Percentiles rank a stretch among this genome's conserved stretches.
Conservation (phyloP, 495 filamentous ascomycete species). For the Clavariopsis aquatica region DNA sequence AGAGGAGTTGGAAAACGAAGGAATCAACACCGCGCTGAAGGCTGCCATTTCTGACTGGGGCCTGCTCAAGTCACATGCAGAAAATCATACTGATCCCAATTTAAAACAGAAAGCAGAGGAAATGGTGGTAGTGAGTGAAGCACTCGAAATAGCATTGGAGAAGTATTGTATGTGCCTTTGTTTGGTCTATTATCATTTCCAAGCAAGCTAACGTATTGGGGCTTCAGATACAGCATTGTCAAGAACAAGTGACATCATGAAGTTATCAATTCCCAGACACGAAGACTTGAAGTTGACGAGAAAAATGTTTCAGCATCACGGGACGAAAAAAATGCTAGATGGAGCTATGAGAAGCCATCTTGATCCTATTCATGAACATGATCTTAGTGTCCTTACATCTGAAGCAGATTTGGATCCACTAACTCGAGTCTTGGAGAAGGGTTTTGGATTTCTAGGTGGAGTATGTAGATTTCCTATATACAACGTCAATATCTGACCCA, state of each 20-base stretch:
- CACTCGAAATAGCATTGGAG: neutral
- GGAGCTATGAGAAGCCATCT: neutral
- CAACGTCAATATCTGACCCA: neutral
- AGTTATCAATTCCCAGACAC: neutral
- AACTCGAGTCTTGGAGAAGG: neutral
- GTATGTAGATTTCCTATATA: neutral
- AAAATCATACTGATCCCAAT: neutral
- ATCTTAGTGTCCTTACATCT: neutral
- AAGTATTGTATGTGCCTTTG: neutral
- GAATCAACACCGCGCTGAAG: neutral
- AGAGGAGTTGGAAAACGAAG: constrained; percentile 1
- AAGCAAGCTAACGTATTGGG: neutral
- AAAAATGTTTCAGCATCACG: neutral
- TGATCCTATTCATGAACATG: neutral
- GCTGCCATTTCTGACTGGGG: neutral
- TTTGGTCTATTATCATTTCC: no score
- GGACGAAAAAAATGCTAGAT: neutral
- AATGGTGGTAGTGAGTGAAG: neutral
- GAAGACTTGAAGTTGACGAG: neutral
- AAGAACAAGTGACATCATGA: neutral
- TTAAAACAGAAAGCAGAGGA: neutral
- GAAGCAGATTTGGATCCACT: neutral
- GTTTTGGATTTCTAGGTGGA: neutral
- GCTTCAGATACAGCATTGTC: neutral
- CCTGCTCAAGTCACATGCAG: neutral